Base-by-base conservation (phyloP, 352 stramenopile species). In the Peronospora belbahrii region DNA sequence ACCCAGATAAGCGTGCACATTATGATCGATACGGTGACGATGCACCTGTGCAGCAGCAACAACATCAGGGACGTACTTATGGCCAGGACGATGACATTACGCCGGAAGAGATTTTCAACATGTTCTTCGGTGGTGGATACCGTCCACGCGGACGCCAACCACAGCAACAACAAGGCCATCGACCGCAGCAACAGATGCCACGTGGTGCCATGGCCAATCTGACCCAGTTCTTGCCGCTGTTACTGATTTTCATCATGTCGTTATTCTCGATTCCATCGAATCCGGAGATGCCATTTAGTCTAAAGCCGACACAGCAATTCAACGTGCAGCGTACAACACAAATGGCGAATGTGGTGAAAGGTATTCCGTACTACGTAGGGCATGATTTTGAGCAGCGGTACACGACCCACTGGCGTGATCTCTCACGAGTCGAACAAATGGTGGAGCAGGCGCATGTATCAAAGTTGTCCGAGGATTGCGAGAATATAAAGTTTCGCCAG, bases 31-130 rank as follows among this genome's bases (percentile, higher is more conserved):
- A 79, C 39, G 85, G 79, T 4, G 78, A 89, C 35, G 68, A 62
- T 33, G 60, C 57, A 5, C 69, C 74, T 0, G 54, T 76, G 40
- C 64, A 74, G 23, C 57, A 63, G 17, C 61, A 72, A 19, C 45
- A 55, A 30, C 52, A 48, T 3, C 41, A 47, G 1, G 43, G 59
- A 51, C 71, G 68, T 6, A 65, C 73, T 47, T 78, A 83, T 42
- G 49, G 53, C 18, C 70, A 87, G 43, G 72, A 83, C 7, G 80
- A 95, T 14, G 85, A 95, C 24, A 82, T 95, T 31, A 94, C 83
- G 42, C 85, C 85, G 7, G 81, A 93, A 44, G 85, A 95, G 51
- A 92, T 95, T 65, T 95, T 95, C 65, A 94, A 93, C 66, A 92
- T 94, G 79, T 93, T 95, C 49, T 95, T 95, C 48, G 85, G 85